Percentiles rank a stretch among this genome's conserved stretches.
Conservation (phyloP, 2,329 filamentous ascomycete species). For the Ceratocystis harringtonii region DNA sequence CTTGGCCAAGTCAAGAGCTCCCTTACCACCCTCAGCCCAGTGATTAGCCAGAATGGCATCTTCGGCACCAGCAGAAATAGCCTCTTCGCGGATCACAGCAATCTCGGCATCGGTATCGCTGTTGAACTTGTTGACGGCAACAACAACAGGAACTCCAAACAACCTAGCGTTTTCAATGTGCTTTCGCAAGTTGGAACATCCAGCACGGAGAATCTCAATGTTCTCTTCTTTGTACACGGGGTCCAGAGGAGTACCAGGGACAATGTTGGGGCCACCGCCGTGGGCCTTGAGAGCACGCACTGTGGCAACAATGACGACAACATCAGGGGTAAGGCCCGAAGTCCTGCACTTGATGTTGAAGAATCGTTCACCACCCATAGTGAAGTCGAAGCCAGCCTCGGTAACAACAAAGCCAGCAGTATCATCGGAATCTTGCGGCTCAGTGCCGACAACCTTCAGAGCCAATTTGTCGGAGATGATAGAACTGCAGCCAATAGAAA, state of each 20-base stretch:
- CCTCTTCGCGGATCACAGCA: conserved; percentile 74
- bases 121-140: conserved; percentile 92
- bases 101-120: conserved; percentile 91
- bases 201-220: conserved; percentile 72
- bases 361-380: conserved; percentile 98
- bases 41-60: conserved; percentile 90
- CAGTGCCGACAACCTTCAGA: conserved; percentile 87
- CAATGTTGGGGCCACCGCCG: conserved; percentile 86
- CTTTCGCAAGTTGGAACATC: conserved; percentile 89
- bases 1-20: conserved; percentile 76
- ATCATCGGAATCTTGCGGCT: conserved; percentile 72
- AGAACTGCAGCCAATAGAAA: conserved; percentile 91
- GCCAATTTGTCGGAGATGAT: conserved; percentile 91
- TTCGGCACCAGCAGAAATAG: conserved; percentile 79
- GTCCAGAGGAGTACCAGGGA: conserved; percentile 68
- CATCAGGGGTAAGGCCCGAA: conserved; percentile 81
- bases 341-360: conserved; percentile 99
- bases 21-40: conserved; percentile 89
- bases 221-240: conserved; percentile 90
- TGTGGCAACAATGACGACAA: conserved; percentile 88
- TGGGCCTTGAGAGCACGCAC: conserved; percentile 94
- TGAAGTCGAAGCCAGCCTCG: conserved; percentile 97
- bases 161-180: conserved; percentile 81
- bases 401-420: conserved; percentile 83
- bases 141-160: conserved; percentile 86